Evolutionary conservation across 2,329 filamentous ascomycete species (phyloP).

Genomic region (Penicillium sp.): DNA sequence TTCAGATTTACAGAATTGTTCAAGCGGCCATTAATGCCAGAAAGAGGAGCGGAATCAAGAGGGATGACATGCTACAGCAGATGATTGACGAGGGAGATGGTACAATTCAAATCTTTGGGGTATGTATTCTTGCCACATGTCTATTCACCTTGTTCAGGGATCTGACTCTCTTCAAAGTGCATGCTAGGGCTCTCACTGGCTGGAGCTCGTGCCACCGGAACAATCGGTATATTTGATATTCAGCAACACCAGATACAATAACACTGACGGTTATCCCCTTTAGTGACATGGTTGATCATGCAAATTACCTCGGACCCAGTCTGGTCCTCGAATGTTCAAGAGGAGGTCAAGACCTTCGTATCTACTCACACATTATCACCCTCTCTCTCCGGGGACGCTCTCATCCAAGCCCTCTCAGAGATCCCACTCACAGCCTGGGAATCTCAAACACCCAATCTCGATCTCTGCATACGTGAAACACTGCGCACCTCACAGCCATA

Average conservation of each 20-base stretch:
- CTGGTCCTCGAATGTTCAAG: slow-evolving; percentile 1
- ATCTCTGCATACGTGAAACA: slow-evolving; percentile 9
- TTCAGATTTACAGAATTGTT: neutral
- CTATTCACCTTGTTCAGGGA: neutral
- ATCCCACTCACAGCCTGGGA: slow-evolving; percentile 7
- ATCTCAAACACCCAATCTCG: slow-evolving; percentile 3
- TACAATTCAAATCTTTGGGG: slow-evolving; percentile 1
- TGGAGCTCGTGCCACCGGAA: slow-evolving; percentile 5
- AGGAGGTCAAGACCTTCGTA: slow-evolving; percentile 4
- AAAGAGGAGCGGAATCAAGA: neutral
- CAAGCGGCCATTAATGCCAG: neutral
- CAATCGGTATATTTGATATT: neutral
- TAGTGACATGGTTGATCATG: slow-evolving; percentile 10
- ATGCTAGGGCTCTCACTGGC: slow-evolving; percentile 3
- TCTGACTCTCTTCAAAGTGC: neutral
- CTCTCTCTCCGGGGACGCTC: neutral
- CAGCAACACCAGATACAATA: neutral
- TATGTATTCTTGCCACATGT: neutral
- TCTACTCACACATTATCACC: neutral
- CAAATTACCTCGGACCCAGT: slow-evolving; percentile 1
- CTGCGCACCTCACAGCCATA: slow-evolving; percentile 8
- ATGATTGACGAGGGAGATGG: slow-evolving; percentile 8
- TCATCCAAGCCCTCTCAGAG: slow-evolving; percentile 1
- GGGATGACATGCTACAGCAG: slow-evolving; percentile 5
- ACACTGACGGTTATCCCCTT: neutral